These are phyloP conservation scores for Raffaelea ambrosiae DNA, from an alignment of 2,329 filamentous ascomycete genomes.

Conservation along the genomic window DNA sequence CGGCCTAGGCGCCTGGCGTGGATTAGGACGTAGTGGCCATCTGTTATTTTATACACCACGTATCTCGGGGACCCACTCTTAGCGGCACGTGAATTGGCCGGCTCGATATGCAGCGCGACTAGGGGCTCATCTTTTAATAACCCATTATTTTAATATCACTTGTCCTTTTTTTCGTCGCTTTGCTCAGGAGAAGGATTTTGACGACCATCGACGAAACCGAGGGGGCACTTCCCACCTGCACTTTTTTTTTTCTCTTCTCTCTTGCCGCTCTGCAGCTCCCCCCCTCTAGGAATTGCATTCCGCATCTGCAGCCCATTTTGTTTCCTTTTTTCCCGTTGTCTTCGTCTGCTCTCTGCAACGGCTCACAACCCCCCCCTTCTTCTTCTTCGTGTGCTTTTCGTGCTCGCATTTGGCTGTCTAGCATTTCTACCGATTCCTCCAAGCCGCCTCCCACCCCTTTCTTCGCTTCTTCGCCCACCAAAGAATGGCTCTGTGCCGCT, in stretches of 20 bases:
- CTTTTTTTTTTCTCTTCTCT: not conserved
- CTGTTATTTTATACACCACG: no score
- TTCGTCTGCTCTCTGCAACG: not conserved
- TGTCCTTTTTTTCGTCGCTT: slow-evolving; percentile 7
- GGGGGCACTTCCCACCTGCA: not conserved
- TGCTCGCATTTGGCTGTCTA: no score
- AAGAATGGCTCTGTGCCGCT: slow-evolving; percentile 7
- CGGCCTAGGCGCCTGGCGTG: no score
- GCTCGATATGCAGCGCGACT: not conserved
- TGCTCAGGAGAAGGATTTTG: not conserved
- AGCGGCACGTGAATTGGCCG: slow-evolving; percentile 6
- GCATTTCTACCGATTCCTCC: no score
- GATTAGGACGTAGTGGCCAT: no score
- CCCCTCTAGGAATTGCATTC: not conserved
- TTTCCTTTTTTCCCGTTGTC: not conserved
- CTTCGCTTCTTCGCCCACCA: not conserved
- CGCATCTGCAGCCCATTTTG: not conserved
- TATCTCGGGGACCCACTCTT: not conserved
- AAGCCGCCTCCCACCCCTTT: not conserved
- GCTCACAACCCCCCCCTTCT: not conserved
- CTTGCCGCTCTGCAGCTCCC: not conserved
- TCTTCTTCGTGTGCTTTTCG: no score
- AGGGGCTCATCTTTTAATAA: slow-evolving; percentile 1
- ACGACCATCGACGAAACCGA: not conserved
- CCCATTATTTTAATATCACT: slow-evolving; percentile 4